phyloP scores from a whole-genome alignment of 2,329 filamentous ascomycete species.

The Periconia sp. region DNA sequence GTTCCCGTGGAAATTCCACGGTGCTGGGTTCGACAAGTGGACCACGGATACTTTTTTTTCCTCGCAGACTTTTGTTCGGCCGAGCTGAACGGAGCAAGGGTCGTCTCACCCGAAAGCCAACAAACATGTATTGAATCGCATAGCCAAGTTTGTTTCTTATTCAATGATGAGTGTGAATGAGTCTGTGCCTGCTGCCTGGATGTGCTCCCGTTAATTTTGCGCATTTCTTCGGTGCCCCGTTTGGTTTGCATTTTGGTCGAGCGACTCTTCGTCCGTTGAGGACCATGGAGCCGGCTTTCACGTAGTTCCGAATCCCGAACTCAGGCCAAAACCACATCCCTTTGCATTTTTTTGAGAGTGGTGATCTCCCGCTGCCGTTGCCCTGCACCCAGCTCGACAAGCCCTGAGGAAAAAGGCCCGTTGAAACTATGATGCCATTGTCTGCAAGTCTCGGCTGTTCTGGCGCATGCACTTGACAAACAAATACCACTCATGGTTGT shows the following conservation, averaged over 20 bases:
- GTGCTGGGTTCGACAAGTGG: neutral
- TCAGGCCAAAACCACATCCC: neutral
- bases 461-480: constrained; percentile 14
- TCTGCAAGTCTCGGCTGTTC: constrained; percentile 13
- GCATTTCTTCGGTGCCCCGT: neutral
- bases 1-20: neutral
- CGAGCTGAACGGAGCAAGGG: neutral
- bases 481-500: neutral
- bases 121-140: constrained; percentile 3
- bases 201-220: constrained; percentile 5
- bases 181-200: constrained; percentile 16
- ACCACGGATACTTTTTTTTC: neutral
- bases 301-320: constrained; percentile 21
- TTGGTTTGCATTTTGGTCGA: neutral
- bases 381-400: neutral
- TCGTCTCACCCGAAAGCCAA: neutral
- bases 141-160: constrained; percentile 6
- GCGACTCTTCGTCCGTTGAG: constrained; percentile 14
- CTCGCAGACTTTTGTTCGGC: neutral
- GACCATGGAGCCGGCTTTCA: constrained; percentile 13
- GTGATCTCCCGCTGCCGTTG: constrained; percentile 13
- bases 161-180: constrained; percentile 21
- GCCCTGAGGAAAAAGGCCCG: neutral
- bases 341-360: constrained; percentile 1
- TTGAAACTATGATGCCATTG: neutral